Percentiles rank a stretch among this genome's conserved stretches.
phyloP scores from a whole-genome alignment of 805 yeast genomes.

The Barnettozyma pratensis region DNA sequence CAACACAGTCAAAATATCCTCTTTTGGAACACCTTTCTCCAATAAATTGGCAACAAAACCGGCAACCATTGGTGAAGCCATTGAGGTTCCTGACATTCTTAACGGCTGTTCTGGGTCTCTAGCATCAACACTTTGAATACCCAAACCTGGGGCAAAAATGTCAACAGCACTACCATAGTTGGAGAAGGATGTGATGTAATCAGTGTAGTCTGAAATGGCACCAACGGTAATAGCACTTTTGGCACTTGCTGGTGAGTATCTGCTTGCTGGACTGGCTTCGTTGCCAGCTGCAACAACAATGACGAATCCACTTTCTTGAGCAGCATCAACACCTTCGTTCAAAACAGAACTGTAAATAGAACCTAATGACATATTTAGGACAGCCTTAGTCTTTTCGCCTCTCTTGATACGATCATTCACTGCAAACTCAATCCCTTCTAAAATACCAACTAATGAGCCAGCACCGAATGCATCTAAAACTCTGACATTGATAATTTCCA shows the following conservation, averaged over 20 bases:
- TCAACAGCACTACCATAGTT: constrained; percentile 89
- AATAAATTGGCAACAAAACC: constrained; percentile 58
- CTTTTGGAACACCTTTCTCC: constrained; percentile 42
- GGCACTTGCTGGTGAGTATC: constrained; percentile 62
- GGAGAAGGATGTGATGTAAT: constrained; percentile 67
- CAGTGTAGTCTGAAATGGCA: constrained; percentile 72
- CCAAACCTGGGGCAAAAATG: constrained; percentile 75
- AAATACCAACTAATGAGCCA: constrained; percentile 58
- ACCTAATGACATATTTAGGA: constrained; percentile 80
- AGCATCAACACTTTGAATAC: constrained; percentile 50
- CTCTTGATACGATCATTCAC: constrained; percentile 45
- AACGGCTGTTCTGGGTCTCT: constrained; percentile 19
- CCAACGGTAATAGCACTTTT: constrained; percentile 72
- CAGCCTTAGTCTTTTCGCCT: constrained; percentile 36
- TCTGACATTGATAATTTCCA: constrained; percentile 60
- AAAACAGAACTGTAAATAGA: constrained; percentile 58
- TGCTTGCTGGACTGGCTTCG: constrained; percentile 68
- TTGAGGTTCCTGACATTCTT: constrained; percentile 66
- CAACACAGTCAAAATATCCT: constrained; percentile 28
- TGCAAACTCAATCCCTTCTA: constrained; percentile 62
- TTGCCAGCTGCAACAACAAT: constrained; percentile 88
- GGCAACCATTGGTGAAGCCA: constrained; percentile 71
- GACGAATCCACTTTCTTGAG: constrained; percentile 61
- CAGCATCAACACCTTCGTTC: constrained; percentile 73
- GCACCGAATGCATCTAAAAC: constrained; percentile 61